These are phyloP conservation scores for Botrytis medusae DNA, from an alignment of 2,329 filamentous ascomycete genomes.

Conservation along the genomic window DNA sequence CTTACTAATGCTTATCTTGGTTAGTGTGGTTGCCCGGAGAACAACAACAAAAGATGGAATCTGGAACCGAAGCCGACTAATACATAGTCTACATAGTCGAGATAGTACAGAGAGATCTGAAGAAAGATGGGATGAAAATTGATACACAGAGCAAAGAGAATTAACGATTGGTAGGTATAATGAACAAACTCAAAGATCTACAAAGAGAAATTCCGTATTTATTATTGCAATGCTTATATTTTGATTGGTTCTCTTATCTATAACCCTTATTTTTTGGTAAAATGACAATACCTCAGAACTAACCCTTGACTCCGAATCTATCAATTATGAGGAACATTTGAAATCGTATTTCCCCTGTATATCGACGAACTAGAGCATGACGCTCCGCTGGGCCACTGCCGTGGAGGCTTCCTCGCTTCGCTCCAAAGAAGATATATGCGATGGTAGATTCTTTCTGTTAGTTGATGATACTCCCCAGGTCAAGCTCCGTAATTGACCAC, in stretches of 20 bases:
- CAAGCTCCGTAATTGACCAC: background rate
- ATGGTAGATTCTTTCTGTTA: background rate
- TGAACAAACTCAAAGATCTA: background rate
- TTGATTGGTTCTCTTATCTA: background rate
- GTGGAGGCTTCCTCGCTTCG: conserved; percentile 4
- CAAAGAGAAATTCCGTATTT: background rate
- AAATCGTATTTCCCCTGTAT: background rate
- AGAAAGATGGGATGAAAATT: background rate
- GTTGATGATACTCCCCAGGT: background rate
- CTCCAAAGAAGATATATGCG: background rate
- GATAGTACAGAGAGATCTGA: background rate
- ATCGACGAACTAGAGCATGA: background rate
- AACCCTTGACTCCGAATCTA: background rate
- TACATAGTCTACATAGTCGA: too few relatives aligned
- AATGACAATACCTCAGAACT: background rate
- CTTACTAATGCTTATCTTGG: conserved; percentile 11
- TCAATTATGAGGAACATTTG: background rate
- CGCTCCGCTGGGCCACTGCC: conserved; percentile 6
- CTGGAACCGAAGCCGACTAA: background rate
- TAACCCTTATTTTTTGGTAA: background rate
- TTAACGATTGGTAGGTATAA: background rate
- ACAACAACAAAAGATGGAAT: background rate
- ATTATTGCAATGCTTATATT: background rate
- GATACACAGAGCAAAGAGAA: background rate
- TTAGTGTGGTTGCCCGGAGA: conserved; percentile 11